phyloP scores from a whole-genome alignment of 2,329 filamentous ascomycete genomes.

The Ceratocystis colombiana region DNA sequence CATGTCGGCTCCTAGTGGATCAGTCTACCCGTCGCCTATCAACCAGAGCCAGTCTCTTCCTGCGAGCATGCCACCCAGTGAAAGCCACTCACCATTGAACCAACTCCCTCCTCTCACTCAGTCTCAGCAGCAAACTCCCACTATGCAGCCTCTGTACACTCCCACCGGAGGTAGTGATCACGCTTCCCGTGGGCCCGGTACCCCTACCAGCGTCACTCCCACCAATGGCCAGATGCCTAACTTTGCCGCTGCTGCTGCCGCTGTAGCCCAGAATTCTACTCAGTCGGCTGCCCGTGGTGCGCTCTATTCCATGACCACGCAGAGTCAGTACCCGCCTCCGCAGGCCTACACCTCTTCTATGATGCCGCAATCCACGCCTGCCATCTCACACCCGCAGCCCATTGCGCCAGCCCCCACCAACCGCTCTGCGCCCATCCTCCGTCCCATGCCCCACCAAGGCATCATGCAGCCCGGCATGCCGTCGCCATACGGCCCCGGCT shows the following conservation, averaged over 20 bases:
- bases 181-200: conserved; percentile 23
- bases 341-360: conserved; percentile 51
- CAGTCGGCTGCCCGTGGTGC: conserved; percentile 41
- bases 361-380: conserved; percentile 56
- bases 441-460: conserved; percentile 61
- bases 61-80: conserved; percentile 20
- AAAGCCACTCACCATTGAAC: conserved; percentile 23
- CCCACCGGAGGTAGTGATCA: conserved; percentile 20
- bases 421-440: conserved; percentile 49
- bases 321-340: conserved; percentile 45
- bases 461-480: conserved; percentile 44
- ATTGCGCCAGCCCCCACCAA: conserved; percentile 61
- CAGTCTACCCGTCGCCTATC: conserved; percentile 25
- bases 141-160: conserved; percentile 24
- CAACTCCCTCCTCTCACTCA: conserved; percentile 25
- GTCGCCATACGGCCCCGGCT: conserved; percentile 48
- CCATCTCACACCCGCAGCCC: conserved; percentile 61
- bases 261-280: conserved; percentile 35
- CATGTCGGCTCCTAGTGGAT: conserved; percentile 23
- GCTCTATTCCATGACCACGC: conserved; percentile 42
- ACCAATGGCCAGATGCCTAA: conserved; percentile 25
- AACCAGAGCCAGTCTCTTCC: conserved; percentile 25
- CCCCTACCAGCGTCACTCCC: conserved; percentile 23
- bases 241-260: conserved; percentile 23
- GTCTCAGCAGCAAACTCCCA: conserved; percentile 25